These are phyloP conservation scores for Acmispon strigosus DNA, from an alignment of 306 rosid genomes.

Conservation along the genomic window DNA sequence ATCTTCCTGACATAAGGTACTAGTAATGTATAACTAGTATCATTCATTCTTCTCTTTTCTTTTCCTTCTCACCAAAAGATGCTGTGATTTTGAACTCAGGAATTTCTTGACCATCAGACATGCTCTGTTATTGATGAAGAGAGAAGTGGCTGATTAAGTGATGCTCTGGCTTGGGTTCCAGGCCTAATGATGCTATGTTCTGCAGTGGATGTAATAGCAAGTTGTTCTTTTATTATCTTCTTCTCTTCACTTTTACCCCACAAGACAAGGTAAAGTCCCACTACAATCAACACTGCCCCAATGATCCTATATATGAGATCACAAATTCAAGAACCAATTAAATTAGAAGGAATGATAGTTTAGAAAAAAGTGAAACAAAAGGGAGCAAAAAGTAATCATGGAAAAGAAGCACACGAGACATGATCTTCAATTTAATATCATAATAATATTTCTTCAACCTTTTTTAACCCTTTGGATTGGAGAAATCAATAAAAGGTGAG, in stretches of 20 bases:
- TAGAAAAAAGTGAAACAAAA: background rate
- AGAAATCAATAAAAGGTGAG: background rate
- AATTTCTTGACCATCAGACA: constrained; percentile 33
- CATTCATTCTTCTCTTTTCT: background rate
- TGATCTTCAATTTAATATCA: constrained; percentile 15
- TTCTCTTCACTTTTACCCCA: constrained; percentile 96
- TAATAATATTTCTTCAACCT: background rate
- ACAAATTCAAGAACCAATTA: background rate
- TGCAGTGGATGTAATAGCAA: constrained; percentile 40
- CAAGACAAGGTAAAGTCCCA: constrained; percentile 77
- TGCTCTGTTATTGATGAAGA: constrained; percentile 62
- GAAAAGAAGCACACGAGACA: constrained; percentile 17
- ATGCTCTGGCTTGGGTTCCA: constrained; percentile 44
- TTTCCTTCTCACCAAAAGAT: constrained; percentile 1
- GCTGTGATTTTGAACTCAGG: constrained; percentile 17
- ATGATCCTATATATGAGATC: constrained; percentile 48
- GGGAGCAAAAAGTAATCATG: background rate
- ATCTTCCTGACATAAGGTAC: constrained; percentile 42
- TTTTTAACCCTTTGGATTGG: constrained; percentile 6
- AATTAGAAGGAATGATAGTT: background rate
- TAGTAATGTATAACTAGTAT: background rate
- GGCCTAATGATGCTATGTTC: constrained; percentile 59
- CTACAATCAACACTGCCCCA: constrained; percentile 82
- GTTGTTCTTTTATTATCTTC: constrained; percentile 54
- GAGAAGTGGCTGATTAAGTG: constrained; percentile 82